phyloP scores from a whole-genome alignment of 495 filamentous ascomycete genomes.

The Hyaloscypha finlandica region DNA sequence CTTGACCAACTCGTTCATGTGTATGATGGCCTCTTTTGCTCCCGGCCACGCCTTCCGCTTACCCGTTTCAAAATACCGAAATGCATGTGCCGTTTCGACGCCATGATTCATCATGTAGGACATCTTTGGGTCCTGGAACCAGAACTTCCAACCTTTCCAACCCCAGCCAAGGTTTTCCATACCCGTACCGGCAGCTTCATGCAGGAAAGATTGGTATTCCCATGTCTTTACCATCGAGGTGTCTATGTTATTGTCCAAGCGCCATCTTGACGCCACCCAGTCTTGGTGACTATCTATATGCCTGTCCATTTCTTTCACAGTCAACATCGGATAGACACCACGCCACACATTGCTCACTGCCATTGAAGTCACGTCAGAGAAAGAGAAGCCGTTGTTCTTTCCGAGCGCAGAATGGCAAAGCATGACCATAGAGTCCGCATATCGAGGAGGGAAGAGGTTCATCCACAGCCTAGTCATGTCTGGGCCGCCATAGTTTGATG shows the following conservation, averaged over 20 bases:
- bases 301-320: slow-evolving; percentile 34
- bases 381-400: slow-evolving; percentile 37
- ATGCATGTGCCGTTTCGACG: slow-evolving; percentile 38
- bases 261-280: slow-evolving; percentile 33
- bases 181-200: slow-evolving; percentile 41
- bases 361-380: slow-evolving; percentile 40
- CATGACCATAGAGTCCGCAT: slow-evolving; percentile 37
- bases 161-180: slow-evolving; percentile 45
- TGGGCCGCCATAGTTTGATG: slow-evolving; percentile 27
- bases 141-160: slow-evolving; percentile 41
- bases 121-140: slow-evolving; percentile 38
- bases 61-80: slow-evolving; percentile 41
- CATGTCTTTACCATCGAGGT: slow-evolving; percentile 10
- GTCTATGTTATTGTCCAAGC: slow-evolving; percentile 3
- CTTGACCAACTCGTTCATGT: slow-evolving; percentile 34
- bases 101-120: slow-evolving; percentile 41
- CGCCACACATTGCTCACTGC: slow-evolving; percentile 42
- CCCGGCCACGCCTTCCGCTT: slow-evolving; percentile 34
- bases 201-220: slow-evolving; percentile 38
- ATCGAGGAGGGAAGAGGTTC: slow-evolving; percentile 42
- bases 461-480: slow-evolving; percentile 36
- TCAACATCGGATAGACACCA: slow-evolving; percentile 33
- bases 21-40: slow-evolving; percentile 37
- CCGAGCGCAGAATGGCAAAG: slow-evolving; percentile 22
- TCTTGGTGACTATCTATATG: slow-evolving; percentile 35